Base-by-base conservation (phyloP, 2,329 filamentous ascomycete genomes). In the Neonectria faginata region DNA sequence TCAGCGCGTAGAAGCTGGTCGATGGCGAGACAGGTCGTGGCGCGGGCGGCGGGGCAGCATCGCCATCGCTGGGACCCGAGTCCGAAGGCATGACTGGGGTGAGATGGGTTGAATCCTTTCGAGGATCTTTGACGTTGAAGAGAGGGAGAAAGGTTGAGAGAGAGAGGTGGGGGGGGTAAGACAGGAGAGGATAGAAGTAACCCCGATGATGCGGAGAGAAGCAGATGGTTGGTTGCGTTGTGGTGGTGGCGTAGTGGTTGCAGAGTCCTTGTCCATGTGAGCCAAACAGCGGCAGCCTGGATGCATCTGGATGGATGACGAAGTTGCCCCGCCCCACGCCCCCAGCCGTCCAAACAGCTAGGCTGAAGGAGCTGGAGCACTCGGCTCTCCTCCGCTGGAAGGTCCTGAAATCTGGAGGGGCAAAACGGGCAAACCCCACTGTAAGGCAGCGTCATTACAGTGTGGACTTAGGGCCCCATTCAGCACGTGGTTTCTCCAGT, bases 1-100 rank as follows among this genome's bases (percentile, higher is more conserved):
- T 97, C 85, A 98, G 85, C 75, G 95, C 95, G 84, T 97, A 97
- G 84, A 95, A 96, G 74, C 93, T 97, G 57, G 90, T 93, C 3
- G 92, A 88, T 2, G 94, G 94, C 39, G 94, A 97, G 14, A 88
- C 72, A 55, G 84, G 74, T 58, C 80, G 73, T 58, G 79, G 80
- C 41, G 72, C 16, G 29, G 48, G 79, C 63, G 73, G 73, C 64
- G 71, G 70, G 65, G 69, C 70, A 47, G 33, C 58, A 66, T 68
- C 66, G 51, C 42, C 58, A 66, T 67, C 66, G 53, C 51, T 61
- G 48, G 72, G 58, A 58, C 53, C 57, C 29, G 70, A 70, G 44
- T 72, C 65, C 44, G 66, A 66, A 54, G 72, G 66, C 73, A 73
- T 75, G 57, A 29, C 36, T 20, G 39, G n/a, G 39, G n/a, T 42